Base-by-base conservation (phyloP, 208 protist genomes). In the Trypanosoma rangeli region DNA sequence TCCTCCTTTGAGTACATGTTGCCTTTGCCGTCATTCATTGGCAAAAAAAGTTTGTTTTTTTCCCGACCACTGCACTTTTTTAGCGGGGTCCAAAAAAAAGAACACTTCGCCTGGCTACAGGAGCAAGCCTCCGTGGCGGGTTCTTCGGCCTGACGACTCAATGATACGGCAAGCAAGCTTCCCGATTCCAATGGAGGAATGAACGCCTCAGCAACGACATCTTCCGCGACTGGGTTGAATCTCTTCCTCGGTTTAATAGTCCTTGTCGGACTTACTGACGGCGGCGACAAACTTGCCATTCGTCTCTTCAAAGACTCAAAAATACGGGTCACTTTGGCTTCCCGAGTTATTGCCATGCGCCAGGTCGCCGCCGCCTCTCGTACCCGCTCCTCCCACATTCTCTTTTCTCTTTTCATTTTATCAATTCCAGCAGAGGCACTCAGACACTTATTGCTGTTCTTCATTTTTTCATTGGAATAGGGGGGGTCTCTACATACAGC, bases 341-440 rank as follows among this genome's bases (percentile, higher is more conserved):
- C 64, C 24, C 52, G 29, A 1, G 48, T 10, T 13, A 7, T 26
- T 46, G 64, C 64, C 53, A 26, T 53, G 18, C 18, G 37, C 16
- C n/a, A 69, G 20, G 20, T 18, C 10, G 42, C 54, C 16, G 37
- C 46, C n/a, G 64, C 64, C 24, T 53, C 22, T 29, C 37, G 3
- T 16, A 69, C 5, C 16, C 42, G 7, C 39, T 69, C 52, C n/a
- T 69, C 37, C 18, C 64, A 69, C 22, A 39, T 20, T 46, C 7
- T 12, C 52, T 60, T 69, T 52, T 59, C 52, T 28, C 59, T 31
- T 35, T 37, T n/a, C 1, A 69, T n/a, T 61, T 53, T 48, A 24
- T 12, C 52, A 31, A 69, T 49, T 56, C 12, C 26, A 31, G 3
- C n/a, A 61, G n/a, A 22, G 52, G 2, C 13, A 29, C 16, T 49